A percentile compares a stretch with the other conserved stretches of the same genome.
phyloP scores from a whole-genome alignment of 73 alveolate genomes.

The Tetrahymena thermophila region DNA sequence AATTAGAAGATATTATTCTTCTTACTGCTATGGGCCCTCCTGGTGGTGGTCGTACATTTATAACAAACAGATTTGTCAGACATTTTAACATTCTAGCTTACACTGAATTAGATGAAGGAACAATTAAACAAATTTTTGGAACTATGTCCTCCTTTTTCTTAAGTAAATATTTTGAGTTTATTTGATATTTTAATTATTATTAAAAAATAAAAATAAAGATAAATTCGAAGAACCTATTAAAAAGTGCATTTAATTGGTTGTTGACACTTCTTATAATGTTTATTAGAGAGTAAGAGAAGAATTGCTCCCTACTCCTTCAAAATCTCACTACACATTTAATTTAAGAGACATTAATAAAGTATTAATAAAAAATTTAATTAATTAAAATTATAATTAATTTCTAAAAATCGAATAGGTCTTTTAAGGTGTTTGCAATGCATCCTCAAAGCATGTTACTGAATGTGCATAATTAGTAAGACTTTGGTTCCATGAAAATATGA shows the following conservation, averaged over 20 bases:
- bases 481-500: slow-evolving; percentile 97
- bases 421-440: neutral
- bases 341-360: slow-evolving; percentile 69
- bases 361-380: neutral
- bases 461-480: slow-evolving; percentile 72
- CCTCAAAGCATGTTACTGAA: slow-evolving; percentile 5
- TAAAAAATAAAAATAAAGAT: neutral
- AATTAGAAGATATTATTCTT: slow-evolving; percentile 90
- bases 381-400: neutral
- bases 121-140: neutral
- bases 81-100: slow-evolving; percentile 87
- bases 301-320: slow-evolving; percentile 84
- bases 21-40: slow-evolving; percentile 99
- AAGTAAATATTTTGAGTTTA: neutral
- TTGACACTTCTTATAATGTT: slow-evolving; percentile 51
- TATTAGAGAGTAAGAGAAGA: slow-evolving; percentile 55
- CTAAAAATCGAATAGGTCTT: neutral
- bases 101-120: slow-evolving; percentile 64
- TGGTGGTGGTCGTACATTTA: slow-evolving; percentile 97
- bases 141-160: neutral
- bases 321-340: slow-evolving; percentile 90
- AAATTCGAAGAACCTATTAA: slow-evolving; percentile 54
- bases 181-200: slow-evolving; percentile 45
- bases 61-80: slow-evolving; percentile 93
- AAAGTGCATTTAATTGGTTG: slow-evolving; percentile 29